These are phyloP conservation scores for Termitomyces sp. DNA, from an alignment of 768 basidiomycete genomes.

Conservation along the genomic window DNA sequence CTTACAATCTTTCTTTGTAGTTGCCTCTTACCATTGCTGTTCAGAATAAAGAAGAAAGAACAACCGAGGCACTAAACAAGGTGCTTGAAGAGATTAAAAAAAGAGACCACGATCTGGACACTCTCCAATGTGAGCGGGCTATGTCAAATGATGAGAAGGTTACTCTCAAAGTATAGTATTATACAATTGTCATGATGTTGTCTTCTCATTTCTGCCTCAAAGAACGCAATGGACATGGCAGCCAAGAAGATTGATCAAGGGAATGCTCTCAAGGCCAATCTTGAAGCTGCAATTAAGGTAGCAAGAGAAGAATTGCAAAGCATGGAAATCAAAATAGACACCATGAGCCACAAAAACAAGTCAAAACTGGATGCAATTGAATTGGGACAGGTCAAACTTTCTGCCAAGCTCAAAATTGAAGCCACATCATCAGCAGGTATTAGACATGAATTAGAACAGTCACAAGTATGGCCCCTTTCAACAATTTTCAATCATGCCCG, in stretches of 20 bases:
- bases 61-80: background rate
- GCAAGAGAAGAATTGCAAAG: too few relatives aligned
- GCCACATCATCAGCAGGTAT: background rate
- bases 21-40: background rate
- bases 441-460: background rate
- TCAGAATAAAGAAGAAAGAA: background rate
- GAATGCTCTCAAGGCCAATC: too few relatives aligned
- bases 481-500: background rate
- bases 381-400: background rate
- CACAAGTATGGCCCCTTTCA: background rate
- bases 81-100: background rate
- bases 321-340: too few relatives aligned
- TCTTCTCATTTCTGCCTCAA: too few relatives aligned
- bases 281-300: too few relatives aligned
- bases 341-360: too few relatives aligned
- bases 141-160: background rate
- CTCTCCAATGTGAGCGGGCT: background rate
- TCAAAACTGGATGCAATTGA: background rate
- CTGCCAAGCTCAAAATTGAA: background rate
- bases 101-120: background rate
- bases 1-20: background rate
- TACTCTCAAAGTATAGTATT: too few relatives aligned
- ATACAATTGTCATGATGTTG: too few relatives aligned
- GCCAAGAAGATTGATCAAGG: too few relatives aligned
- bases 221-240: too few relatives aligned